A percentile compares a stretch with the other conserved stretches of the same genome.
phyloP scores from a whole-genome alignment of 1,284 basidiomycete genomes.

The Apiotrichum laibachii region DNA sequence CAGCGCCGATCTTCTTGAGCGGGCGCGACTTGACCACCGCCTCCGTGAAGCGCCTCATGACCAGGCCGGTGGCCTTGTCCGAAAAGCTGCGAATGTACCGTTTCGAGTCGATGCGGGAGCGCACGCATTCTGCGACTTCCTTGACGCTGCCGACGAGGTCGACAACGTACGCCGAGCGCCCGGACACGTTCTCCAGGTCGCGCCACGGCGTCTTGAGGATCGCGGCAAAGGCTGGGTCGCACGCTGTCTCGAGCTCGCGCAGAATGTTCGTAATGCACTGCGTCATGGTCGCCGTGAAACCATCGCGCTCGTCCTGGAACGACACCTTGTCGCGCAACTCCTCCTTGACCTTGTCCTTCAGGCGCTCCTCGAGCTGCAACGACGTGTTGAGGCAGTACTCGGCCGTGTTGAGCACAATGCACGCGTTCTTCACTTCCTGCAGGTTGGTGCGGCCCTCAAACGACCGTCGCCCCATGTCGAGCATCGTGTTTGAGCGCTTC shows the following conservation, averaged over 20 bases:
- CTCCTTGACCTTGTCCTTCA: slow-evolving; percentile 74
- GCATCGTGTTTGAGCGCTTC: slow-evolving; percentile 58
- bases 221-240: slow-evolving; percentile 69
- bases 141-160: slow-evolving; percentile 91
- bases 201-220: slow-evolving; percentile 76
- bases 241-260: slow-evolving; percentile 74
- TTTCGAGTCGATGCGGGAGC: slow-evolving; percentile 73
- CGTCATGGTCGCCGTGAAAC: slow-evolving; percentile 83
- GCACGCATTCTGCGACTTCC: slow-evolving; percentile 48
- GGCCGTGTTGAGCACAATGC: slow-evolving; percentile 89
- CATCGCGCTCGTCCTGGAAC: slow-evolving; percentile 78
- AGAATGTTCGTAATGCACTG: slow-evolving; percentile 72
- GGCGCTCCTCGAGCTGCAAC: slow-evolving; percentile 86
- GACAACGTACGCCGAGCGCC: slow-evolving; percentile 73
- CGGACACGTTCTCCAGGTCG: slow-evolving; percentile 73
- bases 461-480: slow-evolving; percentile 60
- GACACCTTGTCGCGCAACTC: slow-evolving; percentile 74
- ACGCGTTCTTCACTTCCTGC: slow-evolving; percentile 72
- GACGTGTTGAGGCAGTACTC: slow-evolving; percentile 96
- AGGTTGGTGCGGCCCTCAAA: slow-evolving; percentile 71
- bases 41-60: slow-evolving; percentile 80
- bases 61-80: slow-evolving; percentile 80
- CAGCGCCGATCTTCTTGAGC: slow-evolving; percentile 82
- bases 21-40: slow-evolving; percentile 82
- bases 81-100: slow-evolving; percentile 87